Evolutionary conservation across 352 stramenopile species (phyloP), one percentile per base, ranked within the genome.

Genomic region (Pythium coloratum): DNA sequence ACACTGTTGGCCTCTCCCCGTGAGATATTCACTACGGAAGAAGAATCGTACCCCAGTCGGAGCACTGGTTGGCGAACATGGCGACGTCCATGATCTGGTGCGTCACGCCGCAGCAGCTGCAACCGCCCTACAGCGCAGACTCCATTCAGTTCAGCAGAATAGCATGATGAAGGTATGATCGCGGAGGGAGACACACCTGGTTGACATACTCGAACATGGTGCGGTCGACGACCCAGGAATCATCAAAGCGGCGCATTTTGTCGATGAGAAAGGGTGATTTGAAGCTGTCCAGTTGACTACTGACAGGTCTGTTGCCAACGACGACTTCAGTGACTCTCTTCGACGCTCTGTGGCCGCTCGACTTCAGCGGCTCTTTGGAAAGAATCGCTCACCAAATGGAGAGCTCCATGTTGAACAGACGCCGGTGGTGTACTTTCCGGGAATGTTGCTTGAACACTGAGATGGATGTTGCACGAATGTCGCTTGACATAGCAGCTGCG

Each of bases 171-270:
- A 24, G 20, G 20, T 24, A 49, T 18, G 13, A 49, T n/a, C 5
- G 16, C 51, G 20, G 12, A 49, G 34, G 34, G 2, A 40, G 9
- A 38, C 64, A 30, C 56, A 90, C 84, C 76, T 93, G 82, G 69
- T 94, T 94, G 44, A 98, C 82, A 72, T 97, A 98, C 67, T 98
- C 90, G 78, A 98, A 98, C 88, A 98, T 93, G 36, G 88, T 96
- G 49, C 90, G 87, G 76, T 98, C 93, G 42, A 98, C 87, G 55
- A 98, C 88, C 89, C 86, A 95, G 26, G 73, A 77, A 66, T 95
- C 87, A 20, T 92, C 79, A 67, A 90, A 93, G 61, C 86, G 86
- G 53, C 78, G 75, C 78, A 93, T 89, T 33, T 44, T 6, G 20
- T 24, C 20, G 20, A 24, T 24, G 20, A 24, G 20, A 24, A 24